Conservation (phyloP, 768 basidiomycete species). For the Rhodosporidiobolus sp. region DNA sequence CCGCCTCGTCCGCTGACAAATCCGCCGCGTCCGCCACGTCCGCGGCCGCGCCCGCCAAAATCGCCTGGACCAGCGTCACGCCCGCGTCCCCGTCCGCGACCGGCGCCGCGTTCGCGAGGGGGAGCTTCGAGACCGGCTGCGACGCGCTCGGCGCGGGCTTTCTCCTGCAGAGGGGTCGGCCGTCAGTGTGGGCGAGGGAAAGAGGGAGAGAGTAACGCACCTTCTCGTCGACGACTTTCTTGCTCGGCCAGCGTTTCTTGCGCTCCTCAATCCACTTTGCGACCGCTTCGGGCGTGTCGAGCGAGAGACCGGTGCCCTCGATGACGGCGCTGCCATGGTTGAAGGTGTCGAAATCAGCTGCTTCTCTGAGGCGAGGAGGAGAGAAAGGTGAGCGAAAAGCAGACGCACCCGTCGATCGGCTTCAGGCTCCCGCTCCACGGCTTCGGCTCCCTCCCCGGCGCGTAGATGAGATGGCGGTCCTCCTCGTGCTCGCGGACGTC, state of each 20-base stretch:
- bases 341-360: too few species aligned
- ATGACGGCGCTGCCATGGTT: constrained; percentile 47
- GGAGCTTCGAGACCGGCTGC: constrained; percentile 33
- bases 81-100: constrained; percentile 12
- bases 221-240: constrained; percentile 69
- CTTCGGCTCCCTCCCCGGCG: constrained; percentile 44
- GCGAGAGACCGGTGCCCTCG: constrained; percentile 65
- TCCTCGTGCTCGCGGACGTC: constrained; percentile 49
- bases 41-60: background rate
- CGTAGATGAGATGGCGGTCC: constrained; percentile 49
- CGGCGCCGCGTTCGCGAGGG: constrained; percentile 11
- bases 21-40: background rate
- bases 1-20: background rate
- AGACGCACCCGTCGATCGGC: constrained; percentile 47
- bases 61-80: background rate
- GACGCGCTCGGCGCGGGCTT: constrained; percentile 21
- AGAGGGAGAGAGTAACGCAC: constrained; percentile 29
- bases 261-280: constrained; percentile 85
- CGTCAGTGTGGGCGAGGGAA: too few species aligned
- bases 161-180: background rate
- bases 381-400: background rate
- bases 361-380: background rate
- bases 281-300: constrained; percentile 78
- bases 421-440: constrained; percentile 39
- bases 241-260: constrained; percentile 77